Evolutionary conservation across 176 grass and related monocot genomes (phyloP).

Genomic region (Aechmea fasciata): DNA sequence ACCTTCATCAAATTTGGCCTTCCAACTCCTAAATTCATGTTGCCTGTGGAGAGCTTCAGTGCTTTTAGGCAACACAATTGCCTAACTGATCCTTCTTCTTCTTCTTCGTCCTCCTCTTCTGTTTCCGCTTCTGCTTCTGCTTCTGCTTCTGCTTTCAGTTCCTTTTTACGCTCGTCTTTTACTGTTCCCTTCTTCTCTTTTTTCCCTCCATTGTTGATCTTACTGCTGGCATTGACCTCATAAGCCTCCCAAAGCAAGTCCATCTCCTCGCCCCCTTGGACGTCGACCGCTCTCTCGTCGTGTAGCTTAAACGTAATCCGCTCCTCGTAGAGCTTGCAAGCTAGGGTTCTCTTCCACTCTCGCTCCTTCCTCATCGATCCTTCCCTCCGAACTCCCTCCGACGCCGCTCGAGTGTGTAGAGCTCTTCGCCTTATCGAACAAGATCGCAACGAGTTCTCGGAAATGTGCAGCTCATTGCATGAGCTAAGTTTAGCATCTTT

Average conservation of each 20-base stretch:
- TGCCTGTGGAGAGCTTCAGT: slow-evolving; percentile 65
- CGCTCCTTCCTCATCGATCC: slow-evolving; percentile 43
- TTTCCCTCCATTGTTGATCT: slow-evolving; percentile 4
- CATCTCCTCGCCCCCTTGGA: slow-evolving; percentile 63
- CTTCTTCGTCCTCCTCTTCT: slow-evolving; percentile 8
- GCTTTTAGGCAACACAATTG: slow-evolving; percentile 86
- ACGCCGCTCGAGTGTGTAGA: slow-evolving; percentile 30
- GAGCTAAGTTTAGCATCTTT: neutral
- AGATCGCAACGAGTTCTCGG: slow-evolving; percentile 10
- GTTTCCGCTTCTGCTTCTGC: too few species aligned
- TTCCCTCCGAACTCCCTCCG: slow-evolving; percentile 41
- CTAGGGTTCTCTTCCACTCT: slow-evolving; percentile 90
- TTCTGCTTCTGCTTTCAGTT: too few species aligned
- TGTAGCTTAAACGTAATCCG: slow-evolving; percentile 55
- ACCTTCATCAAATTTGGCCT: slow-evolving; percentile 69
- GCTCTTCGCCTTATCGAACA: slow-evolving; percentile 28
- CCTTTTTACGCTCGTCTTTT: neutral
- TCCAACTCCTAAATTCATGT: slow-evolving; percentile 78
- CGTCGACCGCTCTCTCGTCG: slow-evolving; percentile 39
- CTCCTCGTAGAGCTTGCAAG: slow-evolving; percentile 92
- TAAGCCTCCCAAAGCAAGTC: slow-evolving; percentile 96
- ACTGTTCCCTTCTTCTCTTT: slow-evolving; percentile 20
- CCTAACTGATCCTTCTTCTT: slow-evolving; percentile 30
- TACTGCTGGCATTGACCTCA: slow-evolving; percentile 43
- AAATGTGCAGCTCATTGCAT: neutral